phyloP scores from a whole-genome alignment of 1,139 yeast genomes.

The Saccharomyces pastorianus region DNA sequence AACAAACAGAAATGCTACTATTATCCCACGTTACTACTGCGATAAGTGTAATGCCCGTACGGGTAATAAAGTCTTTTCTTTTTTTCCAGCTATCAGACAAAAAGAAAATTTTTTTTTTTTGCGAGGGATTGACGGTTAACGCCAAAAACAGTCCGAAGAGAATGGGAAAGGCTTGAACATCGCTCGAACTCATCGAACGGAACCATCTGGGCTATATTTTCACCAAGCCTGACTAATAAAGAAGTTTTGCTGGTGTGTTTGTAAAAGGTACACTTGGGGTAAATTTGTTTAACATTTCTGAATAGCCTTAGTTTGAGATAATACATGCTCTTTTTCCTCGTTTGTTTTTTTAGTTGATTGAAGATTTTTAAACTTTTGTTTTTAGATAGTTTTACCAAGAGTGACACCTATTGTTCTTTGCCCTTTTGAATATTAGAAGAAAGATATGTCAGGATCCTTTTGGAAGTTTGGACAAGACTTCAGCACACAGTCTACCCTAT shows the following conservation, averaged over 20 bases:
- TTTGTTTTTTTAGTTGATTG: background rate
- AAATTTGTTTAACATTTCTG: background rate
- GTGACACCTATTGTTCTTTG: too few species aligned
- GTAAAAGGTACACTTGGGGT: background rate
- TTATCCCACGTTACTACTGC: background rate
- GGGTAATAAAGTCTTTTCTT: background rate
- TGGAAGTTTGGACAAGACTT: conserved; percentile 90
- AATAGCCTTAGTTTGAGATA: background rate
- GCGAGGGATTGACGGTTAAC: conserved; percentile 1
- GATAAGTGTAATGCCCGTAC: background rate
- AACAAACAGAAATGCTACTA: background rate
- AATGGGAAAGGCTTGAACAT: background rate
- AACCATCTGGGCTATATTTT: background rate
- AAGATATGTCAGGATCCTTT: conserved; percentile 65
- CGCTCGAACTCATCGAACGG: conserved; percentile 1
- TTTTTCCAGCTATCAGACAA: background rate
- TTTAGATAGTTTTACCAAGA: background rate
- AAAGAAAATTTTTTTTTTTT: background rate
- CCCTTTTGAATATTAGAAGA: background rate
- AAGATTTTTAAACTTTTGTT: background rate
- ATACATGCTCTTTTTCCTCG: background rate
- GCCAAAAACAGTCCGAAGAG: background rate
- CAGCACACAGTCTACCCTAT: conserved; percentile 65
- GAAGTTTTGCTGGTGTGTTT: background rate
- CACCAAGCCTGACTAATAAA: background rate